phyloP scores from a whole-genome alignment of 129 eudicot species.

The Chrysanthemum makinoi region DNA sequence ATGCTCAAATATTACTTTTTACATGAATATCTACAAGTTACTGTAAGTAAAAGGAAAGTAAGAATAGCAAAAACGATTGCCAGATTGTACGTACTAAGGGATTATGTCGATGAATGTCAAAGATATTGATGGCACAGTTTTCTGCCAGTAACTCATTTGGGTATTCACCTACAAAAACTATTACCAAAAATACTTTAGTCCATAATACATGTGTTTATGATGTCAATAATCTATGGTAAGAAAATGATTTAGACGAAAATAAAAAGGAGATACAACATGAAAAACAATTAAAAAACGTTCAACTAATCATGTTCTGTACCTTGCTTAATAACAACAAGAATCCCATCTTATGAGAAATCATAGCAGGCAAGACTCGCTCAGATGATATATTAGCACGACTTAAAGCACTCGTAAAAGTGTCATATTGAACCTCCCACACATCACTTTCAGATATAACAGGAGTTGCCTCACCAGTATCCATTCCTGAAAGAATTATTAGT shows the following conservation, averaged over 20 bases:
- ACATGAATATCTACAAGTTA: not conserved
- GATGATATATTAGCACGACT: constrained; percentile 52
- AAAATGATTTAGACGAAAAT: not conserved
- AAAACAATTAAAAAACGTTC: not conserved
- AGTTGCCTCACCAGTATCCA: constrained; percentile 32
- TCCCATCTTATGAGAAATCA: constrained; percentile 96
- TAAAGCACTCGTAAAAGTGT: constrained; percentile 64
- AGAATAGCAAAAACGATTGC: not conserved
- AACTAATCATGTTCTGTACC: constrained; percentile 35
- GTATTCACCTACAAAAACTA: constrained; percentile 51
- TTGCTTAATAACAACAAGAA: constrained; percentile 80
- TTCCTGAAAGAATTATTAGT: constrained; percentile 76
- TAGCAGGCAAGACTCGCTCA: constrained; percentile 70
- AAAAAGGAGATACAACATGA: not conserved
- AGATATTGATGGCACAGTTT: constrained; percentile 88
- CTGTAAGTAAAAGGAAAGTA: not conserved
- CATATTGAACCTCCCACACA: constrained; percentile 94
- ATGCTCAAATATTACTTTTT: not conserved
- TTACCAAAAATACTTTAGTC: constrained; percentile 14
- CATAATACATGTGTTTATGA: too few relatives aligned
- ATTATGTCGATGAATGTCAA: constrained; percentile 83
- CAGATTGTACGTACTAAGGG: constrained; percentile 62
- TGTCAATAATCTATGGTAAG: too few relatives aligned
- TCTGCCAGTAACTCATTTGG: constrained; percentile 77
- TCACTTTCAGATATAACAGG: constrained; percentile 66